Evolutionary conservation across 805 yeast species (phyloP).

Genomic region (Candida khao-thaluensis): DNA sequence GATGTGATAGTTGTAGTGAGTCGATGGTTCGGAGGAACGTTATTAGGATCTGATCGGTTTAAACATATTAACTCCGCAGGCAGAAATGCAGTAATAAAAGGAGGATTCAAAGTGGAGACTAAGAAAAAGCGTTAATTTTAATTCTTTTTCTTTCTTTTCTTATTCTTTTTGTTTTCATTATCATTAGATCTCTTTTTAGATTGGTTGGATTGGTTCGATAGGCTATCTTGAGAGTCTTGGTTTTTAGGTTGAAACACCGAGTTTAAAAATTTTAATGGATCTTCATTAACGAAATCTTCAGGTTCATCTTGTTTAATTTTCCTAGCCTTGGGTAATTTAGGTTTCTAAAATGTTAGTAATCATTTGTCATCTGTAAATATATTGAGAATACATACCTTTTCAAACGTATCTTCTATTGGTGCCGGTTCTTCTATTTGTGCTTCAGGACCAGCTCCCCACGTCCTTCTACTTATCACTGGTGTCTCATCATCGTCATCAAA

Average conservation of each 20-base stretch:
- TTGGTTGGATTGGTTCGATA: neutral
- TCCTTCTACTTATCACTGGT: conserved; percentile 11
- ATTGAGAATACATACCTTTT: conserved; percentile 5
- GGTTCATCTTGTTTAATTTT: conserved; percentile 8
- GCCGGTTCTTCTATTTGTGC: conserved; percentile 3
- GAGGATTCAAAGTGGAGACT: conserved; percentile 46
- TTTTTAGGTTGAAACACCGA: neutral
- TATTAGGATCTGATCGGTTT: conserved; percentile 90
- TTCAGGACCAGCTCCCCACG: conserved; percentile 11
- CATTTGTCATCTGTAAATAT: neutral
- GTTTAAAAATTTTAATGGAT: conserved; percentile 9
- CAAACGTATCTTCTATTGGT: conserved; percentile 2
- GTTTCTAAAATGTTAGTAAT: conserved; percentile 4
- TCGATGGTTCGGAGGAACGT: conserved; percentile 92
- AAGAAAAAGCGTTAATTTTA: conserved; percentile 17
- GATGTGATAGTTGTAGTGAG: conserved; percentile 83
- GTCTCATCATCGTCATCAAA: conserved; percentile 23
- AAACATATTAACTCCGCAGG: conserved; percentile 90
- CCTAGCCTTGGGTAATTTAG: conserved; percentile 5
- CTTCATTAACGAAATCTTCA: conserved; percentile 1
- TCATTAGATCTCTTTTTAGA: conserved; percentile 1
- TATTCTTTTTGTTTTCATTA: conserved; percentile 8
- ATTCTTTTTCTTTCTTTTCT: conserved; percentile 13
- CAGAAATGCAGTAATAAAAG: conserved; percentile 74
- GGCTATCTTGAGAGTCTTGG: no score